Evolutionary conservation across 345 rosid species (phyloP).

Genomic region (Sapria himalayana): DNA sequence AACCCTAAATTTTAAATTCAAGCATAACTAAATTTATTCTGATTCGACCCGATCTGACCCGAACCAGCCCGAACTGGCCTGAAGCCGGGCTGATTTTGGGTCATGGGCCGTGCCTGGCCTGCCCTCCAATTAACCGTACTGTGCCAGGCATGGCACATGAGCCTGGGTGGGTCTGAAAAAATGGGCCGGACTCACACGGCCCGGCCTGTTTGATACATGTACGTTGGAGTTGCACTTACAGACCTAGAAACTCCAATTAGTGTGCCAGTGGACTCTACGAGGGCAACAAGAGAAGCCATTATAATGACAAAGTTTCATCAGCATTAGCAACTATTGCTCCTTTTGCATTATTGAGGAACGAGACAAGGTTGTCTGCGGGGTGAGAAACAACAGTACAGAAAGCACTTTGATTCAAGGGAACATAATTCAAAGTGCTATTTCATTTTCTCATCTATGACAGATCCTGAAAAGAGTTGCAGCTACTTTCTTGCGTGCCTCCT

Average conservation of each 20-base stretch:
- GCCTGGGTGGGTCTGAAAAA: no score
- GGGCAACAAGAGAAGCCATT: constrained; percentile 97
- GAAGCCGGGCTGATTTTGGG: no score
- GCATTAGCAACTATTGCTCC: constrained; percentile 81
- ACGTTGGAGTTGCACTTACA: constrained; percentile 68
- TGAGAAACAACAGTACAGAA: constrained; percentile 82
- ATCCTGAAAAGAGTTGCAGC: constrained; percentile 93
- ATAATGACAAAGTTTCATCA: constrained; percentile 21
- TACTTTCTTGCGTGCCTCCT: constrained; percentile 97
- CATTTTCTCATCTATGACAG: constrained; percentile 92
- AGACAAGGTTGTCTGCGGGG: constrained; percentile 89
- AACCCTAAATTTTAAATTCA: no score
- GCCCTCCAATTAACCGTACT: no score
- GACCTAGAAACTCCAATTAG: constrained; percentile 63
- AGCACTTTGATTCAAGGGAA: no score
- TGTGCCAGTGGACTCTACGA: constrained; percentile 95
- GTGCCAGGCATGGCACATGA: no score
- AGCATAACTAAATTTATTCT: no score
- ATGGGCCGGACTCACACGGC: no score
- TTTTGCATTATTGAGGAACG: constrained; percentile 90
- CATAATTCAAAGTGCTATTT: no score
- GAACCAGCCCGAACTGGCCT: no score
- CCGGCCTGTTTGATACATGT: background rate
- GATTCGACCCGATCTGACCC: no score
- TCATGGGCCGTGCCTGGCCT: no score